Evolutionary conservation across 352 stramenopile species (phyloP), one percentile per base, ranked within the genome.

Genomic region (Heterotrichella gracilis): DNA sequence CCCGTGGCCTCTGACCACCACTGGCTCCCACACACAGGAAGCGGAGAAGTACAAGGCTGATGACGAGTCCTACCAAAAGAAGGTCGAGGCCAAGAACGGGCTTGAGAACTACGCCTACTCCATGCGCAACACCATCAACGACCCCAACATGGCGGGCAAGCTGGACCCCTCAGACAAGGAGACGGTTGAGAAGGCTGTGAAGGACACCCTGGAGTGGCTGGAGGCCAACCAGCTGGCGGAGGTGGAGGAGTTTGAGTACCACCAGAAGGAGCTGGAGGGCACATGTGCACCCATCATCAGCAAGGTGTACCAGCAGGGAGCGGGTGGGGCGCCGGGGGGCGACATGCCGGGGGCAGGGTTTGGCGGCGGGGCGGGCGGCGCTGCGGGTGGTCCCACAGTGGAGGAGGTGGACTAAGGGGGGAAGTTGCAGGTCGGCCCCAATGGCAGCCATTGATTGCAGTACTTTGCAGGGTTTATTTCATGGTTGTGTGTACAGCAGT

Each of bases 181-280:
- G 67, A 83, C 78, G 25, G 71, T 87, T 68, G 69, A 79, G 66
- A 68, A 77, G 23, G 78, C 74, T 25, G 79, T 84, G 70, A 70
- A 82, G 0, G 82, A 92, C 67, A 82, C 83, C 2, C 81, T 85
- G 41, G 76, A 82, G 64, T 94, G 87, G 86, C 76, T 92, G 25
- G 78, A 82, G 17, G 79, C 80, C 67, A 67, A 84, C 78, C 80
- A 85, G 72, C 76, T 81, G 69, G 82, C 82, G 24, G 87, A 88
- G 69, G 82, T 88, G 25, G 85, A 91, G 75, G 86, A 94, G 76
- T 89, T 84, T 32, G 87, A 94, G 76, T 83, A 90, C 75, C 92
- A 95, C 82, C 87, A 92, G 79, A 87, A 90, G 75, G 79, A 80
- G 25, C 71, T 89, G 4, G 81, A 88, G 73, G 74, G 9, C 3